These are phyloP conservation scores for Mortierella sp. DNA, from an alignment of 371 early-diverging fungal species.

Conservation along the genomic window DNA sequence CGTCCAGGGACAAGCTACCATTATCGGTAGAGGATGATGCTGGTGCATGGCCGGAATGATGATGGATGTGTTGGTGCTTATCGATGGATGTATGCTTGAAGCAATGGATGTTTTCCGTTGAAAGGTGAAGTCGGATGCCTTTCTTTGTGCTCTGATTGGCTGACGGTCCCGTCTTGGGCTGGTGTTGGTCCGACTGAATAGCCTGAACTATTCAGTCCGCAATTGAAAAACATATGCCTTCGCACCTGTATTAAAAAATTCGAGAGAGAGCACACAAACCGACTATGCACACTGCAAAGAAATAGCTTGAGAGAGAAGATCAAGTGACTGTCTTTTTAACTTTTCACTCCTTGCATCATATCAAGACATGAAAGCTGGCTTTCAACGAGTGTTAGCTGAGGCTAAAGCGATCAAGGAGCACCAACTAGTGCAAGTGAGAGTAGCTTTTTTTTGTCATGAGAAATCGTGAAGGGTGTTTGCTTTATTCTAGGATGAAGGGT, in stretches of 20 bases:
- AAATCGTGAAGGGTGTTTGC: neutral
- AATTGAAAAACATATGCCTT: conserved; percentile 7
- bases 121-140: neutral
- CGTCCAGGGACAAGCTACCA: neutral
- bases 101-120: neutral
- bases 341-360: neutral
- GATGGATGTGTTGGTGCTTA: conserved; percentile 15
- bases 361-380: neutral
- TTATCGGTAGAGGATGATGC: neutral
- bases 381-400: neutral
- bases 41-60: neutral
- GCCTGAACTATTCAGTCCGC: neutral
- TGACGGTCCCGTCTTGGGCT: neutral
- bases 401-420: neutral
- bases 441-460: neutral
- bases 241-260: conserved; percentile 24
- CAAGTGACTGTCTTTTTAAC: neutral
- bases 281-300: neutral
- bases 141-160: conserved; percentile 9
- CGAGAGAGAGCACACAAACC: conserved; percentile 19
- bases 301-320: neutral
- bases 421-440: neutral
- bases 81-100: conserved; percentile 1
- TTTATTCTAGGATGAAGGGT: neutral
- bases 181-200: neutral